Base-by-base conservation (phyloP, 345 rosid genomes). In the Draba incana region DNA sequence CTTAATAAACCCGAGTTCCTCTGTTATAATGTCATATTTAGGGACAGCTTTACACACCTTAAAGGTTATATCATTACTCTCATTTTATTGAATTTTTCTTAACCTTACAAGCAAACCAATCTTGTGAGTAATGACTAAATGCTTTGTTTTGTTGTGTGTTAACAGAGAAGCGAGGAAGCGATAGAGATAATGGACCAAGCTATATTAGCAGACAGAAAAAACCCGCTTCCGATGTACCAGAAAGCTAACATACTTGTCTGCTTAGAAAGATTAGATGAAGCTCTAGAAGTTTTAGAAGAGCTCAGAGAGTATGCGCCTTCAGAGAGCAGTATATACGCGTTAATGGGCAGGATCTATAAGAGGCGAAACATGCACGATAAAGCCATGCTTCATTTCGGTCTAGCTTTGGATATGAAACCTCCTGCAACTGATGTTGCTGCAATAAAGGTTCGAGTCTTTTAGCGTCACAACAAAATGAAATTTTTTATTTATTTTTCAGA, bases 211-310 rank as follows among this genome's bases (percentile, higher is more conserved):
- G 99, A 94, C 66, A 83, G 81, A 72, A 94, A 91, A 71, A 94
- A 91, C 63, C 98, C 99, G 67, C 96, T 91, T 78, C 98, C 99
- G 30, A 89, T 89, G 96, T 94, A 94, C 77, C 93, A 94, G 75
- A 94, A 94, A 84, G 98, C 98, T 48, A 89, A 82, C 74, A 85
- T 92, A 43, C 92, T 92, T 10, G 81, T 86, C 66, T 81, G 88
- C 78, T 66, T 92, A 81, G 92, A 84, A 78, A 82, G 76, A 51
- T 83, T 84, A 74, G 92, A 89, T n/a, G 92, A 88, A 80, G 99
- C 99, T 62, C 70, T 92, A 27, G 84, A 85, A 78, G 96, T 92
- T 64, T 85, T 94, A 3, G 93, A 94, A 81, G 97, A 89, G 85
- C 92, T 94, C 25, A 94, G 84, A 81, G 97, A 88, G 75, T 86